phyloP scores from a whole-genome alignment of 257 asterid species.

The Plantago ovata region DNA sequence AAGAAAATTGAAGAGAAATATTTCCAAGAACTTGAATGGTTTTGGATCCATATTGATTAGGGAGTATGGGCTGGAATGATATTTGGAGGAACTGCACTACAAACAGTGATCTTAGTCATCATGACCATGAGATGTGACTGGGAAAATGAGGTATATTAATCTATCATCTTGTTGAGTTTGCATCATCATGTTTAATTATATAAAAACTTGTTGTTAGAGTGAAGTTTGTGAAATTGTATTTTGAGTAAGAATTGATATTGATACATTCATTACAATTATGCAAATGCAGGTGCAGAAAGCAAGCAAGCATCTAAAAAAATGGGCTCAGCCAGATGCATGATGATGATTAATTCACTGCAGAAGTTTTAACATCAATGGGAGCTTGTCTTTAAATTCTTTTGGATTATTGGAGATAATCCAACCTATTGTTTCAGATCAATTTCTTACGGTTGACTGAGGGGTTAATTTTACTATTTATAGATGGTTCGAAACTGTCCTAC shows the following conservation, averaged over 20 bases:
- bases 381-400: too few species aligned
- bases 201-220: too few species aligned
- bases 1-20: too few species aligned
- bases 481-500: too few species aligned
- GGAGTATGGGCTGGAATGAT: slow-evolving; percentile 59
- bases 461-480: too few species aligned
- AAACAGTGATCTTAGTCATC: slow-evolving; percentile 43
- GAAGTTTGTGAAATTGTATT: neutral
- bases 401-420: too few species aligned
- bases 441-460: too few species aligned
- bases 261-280: too few species aligned
- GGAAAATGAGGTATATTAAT: neutral
- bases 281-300: slow-evolving; percentile 25
- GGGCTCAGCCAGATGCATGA: slow-evolving; percentile 9
- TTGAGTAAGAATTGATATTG: too few species aligned
- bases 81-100: slow-evolving; percentile 69
- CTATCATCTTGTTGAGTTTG: neutral
- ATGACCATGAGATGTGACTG: slow-evolving; percentile 58
- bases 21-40: neutral
- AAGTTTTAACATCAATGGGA: neutral
- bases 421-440: too few species aligned
- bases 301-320: slow-evolving; percentile 22
- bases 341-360: neutral
- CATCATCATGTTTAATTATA: neutral
- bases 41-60: slow-evolving; percentile 13